Evolutionary conservation across 495 filamentous ascomycete genomes (phyloP).

Genomic region (Xylaria curta): DNA sequence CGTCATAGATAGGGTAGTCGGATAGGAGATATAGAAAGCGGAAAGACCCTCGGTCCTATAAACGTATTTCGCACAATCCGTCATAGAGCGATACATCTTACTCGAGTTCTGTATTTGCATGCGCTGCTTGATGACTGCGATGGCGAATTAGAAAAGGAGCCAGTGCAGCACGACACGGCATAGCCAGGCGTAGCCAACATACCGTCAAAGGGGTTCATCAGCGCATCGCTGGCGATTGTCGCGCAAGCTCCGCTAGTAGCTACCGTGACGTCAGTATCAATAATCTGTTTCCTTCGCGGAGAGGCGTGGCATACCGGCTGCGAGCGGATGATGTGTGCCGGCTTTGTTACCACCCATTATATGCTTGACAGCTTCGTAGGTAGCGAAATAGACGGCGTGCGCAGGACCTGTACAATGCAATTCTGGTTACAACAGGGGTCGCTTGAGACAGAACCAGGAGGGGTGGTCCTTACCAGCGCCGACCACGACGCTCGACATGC

Average conservation of each 20-base stretch:
- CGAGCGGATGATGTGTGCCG: conserved; percentile 89
- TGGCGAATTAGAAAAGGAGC: conserved; percentile 30
- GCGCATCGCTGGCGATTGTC: conserved; percentile 93
- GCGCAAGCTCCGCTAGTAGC: conserved; percentile 91
- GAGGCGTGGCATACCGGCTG: conserved; percentile 69
- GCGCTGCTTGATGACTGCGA: conserved; percentile 93
- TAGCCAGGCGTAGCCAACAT: conserved; percentile 39
- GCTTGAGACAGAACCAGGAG: background rate
- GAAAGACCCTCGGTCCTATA: conserved; percentile 86
- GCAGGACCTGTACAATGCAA: conserved; percentile 72
- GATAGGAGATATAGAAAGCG: conserved; percentile 98
- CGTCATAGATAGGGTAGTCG: conserved; percentile 97
- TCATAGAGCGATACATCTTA: conserved; percentile 77
- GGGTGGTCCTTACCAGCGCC: conserved; percentile 76
- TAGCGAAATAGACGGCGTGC: conserved; percentile 97
- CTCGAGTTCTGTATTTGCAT: conserved; percentile 98
- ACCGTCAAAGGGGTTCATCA: conserved; percentile 99
- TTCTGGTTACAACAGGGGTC: conserved; percentile 19
- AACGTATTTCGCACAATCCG: conserved; percentile 83
- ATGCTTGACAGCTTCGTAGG: conserved; percentile 97
- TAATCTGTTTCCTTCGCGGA: conserved; percentile 20
- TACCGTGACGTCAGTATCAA: conserved; percentile 45
- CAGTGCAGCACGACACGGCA: background rate
- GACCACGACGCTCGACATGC: conserved; percentile 93
- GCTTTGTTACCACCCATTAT: conserved; percentile 89